These are phyloP conservation scores for Naumovozyma castellii DNA, from an alignment of 805 yeast genomes.

Conservation along the genomic window DNA sequence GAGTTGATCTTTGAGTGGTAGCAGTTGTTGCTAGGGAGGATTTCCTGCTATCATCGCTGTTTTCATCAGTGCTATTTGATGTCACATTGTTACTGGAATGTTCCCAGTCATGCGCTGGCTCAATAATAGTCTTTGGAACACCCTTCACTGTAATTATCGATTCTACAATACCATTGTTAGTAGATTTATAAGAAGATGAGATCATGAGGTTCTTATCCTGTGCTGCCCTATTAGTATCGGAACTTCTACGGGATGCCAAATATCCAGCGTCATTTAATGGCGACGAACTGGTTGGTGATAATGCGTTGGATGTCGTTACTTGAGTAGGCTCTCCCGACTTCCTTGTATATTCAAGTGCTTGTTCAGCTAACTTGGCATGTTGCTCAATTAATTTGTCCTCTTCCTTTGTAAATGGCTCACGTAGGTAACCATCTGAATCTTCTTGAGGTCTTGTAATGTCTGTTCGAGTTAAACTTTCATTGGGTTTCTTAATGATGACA, in stretches of 20 bases:
- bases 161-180: constrained; percentile 51
- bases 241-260: constrained; percentile 1
- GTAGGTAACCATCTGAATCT: neutral
- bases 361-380: constrained; percentile 7
- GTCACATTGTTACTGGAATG: constrained; percentile 16
- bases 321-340: constrained; percentile 9
- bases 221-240: neutral
- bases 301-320: constrained; percentile 6
- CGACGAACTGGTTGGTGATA: neutral
- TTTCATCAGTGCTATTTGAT: neutral
- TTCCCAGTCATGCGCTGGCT: constrained; percentile 38
- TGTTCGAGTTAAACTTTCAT: neutral
- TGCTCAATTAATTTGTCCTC: constrained; percentile 2
- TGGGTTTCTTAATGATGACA: constrained; percentile 52
- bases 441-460: neutral
- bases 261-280: neutral
- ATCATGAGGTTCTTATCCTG: constrained; percentile 5
- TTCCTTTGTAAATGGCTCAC: neutral
- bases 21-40: too few relatives aligned
- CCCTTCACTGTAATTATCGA: constrained; percentile 78
- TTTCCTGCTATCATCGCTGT: neutral
- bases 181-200: constrained; percentile 16
- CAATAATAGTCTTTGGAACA: constrained; percentile 76
- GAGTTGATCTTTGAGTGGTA: too few relatives aligned
- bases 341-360: constrained; percentile 7